Base-by-base conservation (phyloP, 768 basidiomycete species). In the Sutorius australiensis region DNA sequence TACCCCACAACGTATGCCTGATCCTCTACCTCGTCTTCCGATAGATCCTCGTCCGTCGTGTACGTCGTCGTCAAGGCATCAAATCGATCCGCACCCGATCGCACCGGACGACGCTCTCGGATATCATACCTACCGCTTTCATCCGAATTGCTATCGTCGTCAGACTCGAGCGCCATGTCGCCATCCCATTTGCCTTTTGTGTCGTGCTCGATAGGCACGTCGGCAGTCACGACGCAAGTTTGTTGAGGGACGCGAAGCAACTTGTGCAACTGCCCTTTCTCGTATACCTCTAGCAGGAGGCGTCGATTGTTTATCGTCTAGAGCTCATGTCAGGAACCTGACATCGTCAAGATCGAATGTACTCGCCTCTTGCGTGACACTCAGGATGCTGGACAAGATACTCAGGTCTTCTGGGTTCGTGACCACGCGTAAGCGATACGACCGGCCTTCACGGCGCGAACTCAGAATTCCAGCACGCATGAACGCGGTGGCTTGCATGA, bases 301-400 rank as follows among this genome's bases (percentile, higher is more conserved):
- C 73, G 75, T 28, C 91, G 81, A 59, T 89, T 87, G 52, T 86
- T 87, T 48, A 90, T 79, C 1, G 84, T 89, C 88, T 92, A 4
- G 41, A 13, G 28, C 32, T 42, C 16, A 8, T 24, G 19, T 58
- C 21, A 47, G 54, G 34, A 55, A 43, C 16, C 34, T 24, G 8
- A 47, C 48, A n/a, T 28, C 43, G 52, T 5, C n/a, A 5, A 9
- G 43, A n/a, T 51, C 21, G 28, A 7, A 17, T 16, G 4, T 12
- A 59, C 78, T 57, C 55, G 89, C 92, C 80, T 93, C 89, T 65
- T 87, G 84, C 3, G 91, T 88, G 6, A 95, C 80, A 10, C 88
- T 86, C 74, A 95, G 78, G 30, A 97, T 80, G 31, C 79, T 86
- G 3, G 84, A 81, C 40, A 97, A 67, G 48, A 95, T 86, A 62